Evolutionary conservation across 1,284 basidiomycete species (phyloP), one percentile per base, ranked within the genome.

Genomic region (Papiliotrema flavescens): DNA sequence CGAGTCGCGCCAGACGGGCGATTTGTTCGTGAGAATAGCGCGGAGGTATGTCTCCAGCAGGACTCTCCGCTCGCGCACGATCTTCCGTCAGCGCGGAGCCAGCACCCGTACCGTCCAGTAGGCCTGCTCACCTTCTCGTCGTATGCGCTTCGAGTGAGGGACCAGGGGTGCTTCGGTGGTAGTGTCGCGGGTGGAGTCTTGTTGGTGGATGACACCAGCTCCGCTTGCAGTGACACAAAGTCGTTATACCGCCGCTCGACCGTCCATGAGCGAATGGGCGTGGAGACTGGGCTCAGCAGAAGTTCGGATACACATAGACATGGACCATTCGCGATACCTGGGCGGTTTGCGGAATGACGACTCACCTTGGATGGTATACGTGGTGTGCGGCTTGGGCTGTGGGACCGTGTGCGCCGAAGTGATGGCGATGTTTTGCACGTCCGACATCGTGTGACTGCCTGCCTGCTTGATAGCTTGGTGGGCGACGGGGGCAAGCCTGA

Each of bases 221-320:
- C 88, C 36, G 82, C 82, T 75, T 96, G 83, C 22, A 98, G 84
- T 60, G 90, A 85, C 63, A 84, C 84, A 78, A 98, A 97, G 73
- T 96, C 92, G 41, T 90, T 94, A 78, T 96, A 97, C 52, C 94
- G 88, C 56, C 88, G 82, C 83, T 88, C 89, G 79, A 96, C 89
- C 43, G 87, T 84, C 93, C 93, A 97, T 70, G 89, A 87, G 59
- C 88, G 85, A 13, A 69, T 77, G 1, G 74, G 73, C 1, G 75
- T 77, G 5, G 74, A 63, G 39, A 77, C 74, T 76, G 55, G 17
- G 8, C 22, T 54, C 46, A 55, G 47, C n/a, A 15, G 23, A 15
- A 32, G 4, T 23, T n/a, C 19, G 22, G 19, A 20, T 41, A 26
- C 26, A 32, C 19, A 23, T 9, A 41, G 9, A 14, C 23, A n/a